Conservation (phyloP, 306 rosid genomes). For the Quercus suber region DNA sequence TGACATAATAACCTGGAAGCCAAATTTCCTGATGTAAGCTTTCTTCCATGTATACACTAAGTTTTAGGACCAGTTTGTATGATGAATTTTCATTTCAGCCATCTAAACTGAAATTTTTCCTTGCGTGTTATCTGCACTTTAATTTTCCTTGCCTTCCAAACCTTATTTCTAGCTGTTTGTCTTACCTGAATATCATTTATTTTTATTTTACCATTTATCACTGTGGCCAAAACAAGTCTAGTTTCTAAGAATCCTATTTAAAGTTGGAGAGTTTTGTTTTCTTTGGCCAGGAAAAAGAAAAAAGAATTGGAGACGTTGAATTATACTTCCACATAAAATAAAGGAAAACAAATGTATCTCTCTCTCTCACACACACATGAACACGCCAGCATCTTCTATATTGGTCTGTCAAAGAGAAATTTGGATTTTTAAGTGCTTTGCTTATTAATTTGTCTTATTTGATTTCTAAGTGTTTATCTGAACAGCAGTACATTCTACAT, state of each 20-base stretch:
- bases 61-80: neutral
- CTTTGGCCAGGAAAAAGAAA: neutral
- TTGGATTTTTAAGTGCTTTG: neutral
- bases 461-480: constrained; percentile 7
- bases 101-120: neutral
- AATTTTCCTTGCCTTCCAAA: neutral
- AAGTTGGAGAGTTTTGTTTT: neutral
- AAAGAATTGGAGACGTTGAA: neutral
- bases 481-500: neutral
- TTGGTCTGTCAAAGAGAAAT: neutral
- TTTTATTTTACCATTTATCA: too few species aligned
- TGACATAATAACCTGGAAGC: neutral
- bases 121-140: neutral
- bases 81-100: constrained; percentile 5
- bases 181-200: neutral
- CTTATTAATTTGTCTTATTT: neutral
- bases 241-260: neutral
- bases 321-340: neutral
- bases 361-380: neutral
- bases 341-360: neutral
- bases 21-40: neutral
- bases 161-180: neutral
- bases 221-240: neutral
- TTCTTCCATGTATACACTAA: neutral
- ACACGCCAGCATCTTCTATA: neutral